Base-by-base conservation (phyloP, 345 rosid genomes). In the Sapria himalayana region DNA sequence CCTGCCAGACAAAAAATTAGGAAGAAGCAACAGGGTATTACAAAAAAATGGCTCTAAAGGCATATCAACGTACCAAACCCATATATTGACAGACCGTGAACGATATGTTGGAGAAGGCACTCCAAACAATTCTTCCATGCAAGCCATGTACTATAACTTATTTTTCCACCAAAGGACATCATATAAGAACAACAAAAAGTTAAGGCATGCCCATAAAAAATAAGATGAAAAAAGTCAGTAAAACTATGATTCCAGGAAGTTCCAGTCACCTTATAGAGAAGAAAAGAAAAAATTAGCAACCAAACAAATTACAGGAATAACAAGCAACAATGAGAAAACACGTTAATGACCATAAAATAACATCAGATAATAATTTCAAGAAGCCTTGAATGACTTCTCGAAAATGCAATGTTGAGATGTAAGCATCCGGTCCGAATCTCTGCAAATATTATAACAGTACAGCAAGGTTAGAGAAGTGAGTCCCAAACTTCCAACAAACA, bases 391-490 rank as follows among this genome's bases (percentile, higher is more conserved):
- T 5, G 45, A 37, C 54, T 51, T 43, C 67, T 62, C 54, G 33
- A 49, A 46, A 34, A 25, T 19, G 55, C 41, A 45, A 46, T 41
- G 9, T 35, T 34, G 33, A 44, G 52, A 59, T 50, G 46, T 36
- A 70, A 66, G 48, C 57, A 55, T 49, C 58, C 39, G 53, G 63
- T 65, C 56, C 56, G 60, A 55, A 44, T 67, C 74, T 80, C 95
- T 91, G 99, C 99, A 91, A 73, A 82, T 74, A 72, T 74, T 77
- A 91, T 64, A 84, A 84, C 74, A 89, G 80, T 74, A 84, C 69
- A 84, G 66, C 89, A 91, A 77, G 92, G 85, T 91, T 77, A 91
- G 75, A 67, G 79, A 73, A 53, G 95, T 79, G 95, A 91, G 92
- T 84, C 92, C 86, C 85, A 84, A 76, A 89, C 98, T 82, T 74